phyloP scores from a whole-genome alignment of 371 early-diverging fungal genomes.

The Mucor saturninus region DNA sequence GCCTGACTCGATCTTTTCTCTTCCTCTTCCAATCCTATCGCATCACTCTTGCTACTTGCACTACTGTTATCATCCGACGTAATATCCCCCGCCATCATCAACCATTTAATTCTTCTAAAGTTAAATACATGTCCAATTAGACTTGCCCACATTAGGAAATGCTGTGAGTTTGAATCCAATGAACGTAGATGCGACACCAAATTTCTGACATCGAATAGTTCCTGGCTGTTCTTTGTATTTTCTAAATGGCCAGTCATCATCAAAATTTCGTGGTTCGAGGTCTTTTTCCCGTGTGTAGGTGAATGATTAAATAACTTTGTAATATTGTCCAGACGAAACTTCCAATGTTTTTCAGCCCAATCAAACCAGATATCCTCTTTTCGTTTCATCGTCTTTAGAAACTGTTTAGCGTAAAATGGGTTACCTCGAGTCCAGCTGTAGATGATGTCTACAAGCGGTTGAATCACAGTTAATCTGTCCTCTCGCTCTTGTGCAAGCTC shows the following conservation, averaged over 20 bases:
- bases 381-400: conserved; percentile 46
- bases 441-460: conserved; percentile 38
- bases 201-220: conserved; percentile 40
- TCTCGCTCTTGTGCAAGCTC: conserved; percentile 17
- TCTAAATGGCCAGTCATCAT: background rate
- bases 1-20: conserved; percentile 26
- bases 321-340: conserved; percentile 43
- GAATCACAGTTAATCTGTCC: conserved; percentile 2
- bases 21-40: conserved; percentile 6
- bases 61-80: conserved; percentile 12
- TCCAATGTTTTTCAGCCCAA: conserved; percentile 50
- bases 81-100: conserved; percentile 38
- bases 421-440: conserved; percentile 48
- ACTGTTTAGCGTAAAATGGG: conserved; percentile 51
- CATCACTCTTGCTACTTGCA: background rate
- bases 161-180: conserved; percentile 35
- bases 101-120: conserved; percentile 43
- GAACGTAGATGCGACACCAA: conserved; percentile 44
- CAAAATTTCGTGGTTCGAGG: background rate
- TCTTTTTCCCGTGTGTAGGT: background rate
- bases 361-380: conserved; percentile 51
- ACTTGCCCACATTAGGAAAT: conserved; percentile 52
- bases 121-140: conserved; percentile 42
- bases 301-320: conserved; percentile 27
- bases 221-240: background rate